Base-by-base conservation (phyloP, 1,139 yeast species). In the Geotrichum aggregatum region DNA sequence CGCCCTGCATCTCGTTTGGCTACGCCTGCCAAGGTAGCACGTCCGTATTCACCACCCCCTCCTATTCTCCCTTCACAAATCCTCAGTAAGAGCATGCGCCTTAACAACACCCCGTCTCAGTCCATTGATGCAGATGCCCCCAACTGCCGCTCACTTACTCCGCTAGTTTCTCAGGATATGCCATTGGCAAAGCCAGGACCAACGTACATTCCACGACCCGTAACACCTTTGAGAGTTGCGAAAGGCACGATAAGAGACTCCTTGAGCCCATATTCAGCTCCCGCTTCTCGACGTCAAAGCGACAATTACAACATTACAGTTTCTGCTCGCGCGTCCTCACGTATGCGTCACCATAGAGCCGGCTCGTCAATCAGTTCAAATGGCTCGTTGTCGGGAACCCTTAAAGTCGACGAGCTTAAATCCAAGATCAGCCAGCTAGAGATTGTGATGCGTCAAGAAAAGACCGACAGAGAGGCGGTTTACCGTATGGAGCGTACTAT, bases 391-490 rank as follows among this genome's bases (percentile, higher is more conserved):
- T 21, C 30, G 14, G 28, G 14, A 34, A 13, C 22, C 10, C 44
- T 14, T 3, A 47, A 42, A 22, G 64, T 66, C 10, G 68, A 64
- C 26, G 67, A 64, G 51, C 62, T 66, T 50, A 63, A 61, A 56
- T 46, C 48, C 47, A 66, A 66, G 54, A 64, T 66, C 26, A 41
- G 56, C 36, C 67, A 66, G 54, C 61, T 66, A 43, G 68, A 66
- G 47, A 61, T 58, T 36, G 67, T 64, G 4, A 58, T 66, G 44
- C 59, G 60, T 44, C 57, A 56, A 21, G 67, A 65, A 31, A 55
- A 61, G 19, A 52, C 55, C 14, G 67, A 65, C 30, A 54, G 67
- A 10, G 62, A 63, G 47, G 55, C 57, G 1, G 59, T 59, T n/a
- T 49, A 56, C 30, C 49, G 48, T 18, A 52, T 55, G 34, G 58